These are phyloP conservation scores for Blastobotrys malaysiensis DNA, from an alignment of 1,139 yeast genomes.

Conservation along the genomic window DNA sequence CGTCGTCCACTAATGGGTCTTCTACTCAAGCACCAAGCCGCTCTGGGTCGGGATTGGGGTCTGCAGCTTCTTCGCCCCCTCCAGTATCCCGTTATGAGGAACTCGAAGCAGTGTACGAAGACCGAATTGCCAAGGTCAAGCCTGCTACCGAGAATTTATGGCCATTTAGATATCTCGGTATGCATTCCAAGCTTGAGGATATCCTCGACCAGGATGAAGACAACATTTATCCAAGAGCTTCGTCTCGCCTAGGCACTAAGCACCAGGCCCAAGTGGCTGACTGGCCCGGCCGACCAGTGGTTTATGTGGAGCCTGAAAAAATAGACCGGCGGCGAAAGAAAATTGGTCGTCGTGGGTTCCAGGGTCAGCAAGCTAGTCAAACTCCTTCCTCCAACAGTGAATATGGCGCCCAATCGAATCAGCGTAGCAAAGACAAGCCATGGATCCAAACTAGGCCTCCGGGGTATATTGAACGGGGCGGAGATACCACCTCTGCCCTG, in stretches of 20 bases:
- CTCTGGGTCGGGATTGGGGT: conserved; percentile 1
- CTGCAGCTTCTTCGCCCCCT: conserved; percentile 10
- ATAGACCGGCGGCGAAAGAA: conserved; percentile 12
- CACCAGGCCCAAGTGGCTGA: conserved; percentile 71
- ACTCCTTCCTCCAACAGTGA: not conserved
- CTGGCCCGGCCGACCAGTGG: conserved; percentile 60
- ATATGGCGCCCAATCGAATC: not conserved
- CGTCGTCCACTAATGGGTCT: conserved; percentile 1
- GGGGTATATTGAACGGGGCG: conserved; percentile 86
- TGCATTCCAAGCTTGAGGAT: conserved; percentile 71
- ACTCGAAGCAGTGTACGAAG: conserved; percentile 43
- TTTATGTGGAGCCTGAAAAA: conserved; percentile 51
- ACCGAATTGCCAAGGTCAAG: conserved; percentile 32
- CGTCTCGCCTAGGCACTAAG: conserved; percentile 68
- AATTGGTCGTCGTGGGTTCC: conserved; percentile 2
- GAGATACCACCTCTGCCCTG: conserved; percentile 60
- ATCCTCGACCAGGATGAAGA: conserved; percentile 68
- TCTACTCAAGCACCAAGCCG: conserved; percentile 10
- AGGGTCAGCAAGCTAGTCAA: not conserved
- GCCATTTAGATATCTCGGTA: conserved; percentile 77
- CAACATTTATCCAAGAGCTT: conserved; percentile 77
- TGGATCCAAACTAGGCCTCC: conserved; percentile 78
- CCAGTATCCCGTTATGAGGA: conserved; percentile 55
- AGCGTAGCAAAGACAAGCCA: conserved; percentile 36
- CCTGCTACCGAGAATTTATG: conserved; percentile 39